Evolutionary conservation across 495 filamentous ascomycete species (phyloP).

Genomic region (Aspergillus incahuasiensis): DNA sequence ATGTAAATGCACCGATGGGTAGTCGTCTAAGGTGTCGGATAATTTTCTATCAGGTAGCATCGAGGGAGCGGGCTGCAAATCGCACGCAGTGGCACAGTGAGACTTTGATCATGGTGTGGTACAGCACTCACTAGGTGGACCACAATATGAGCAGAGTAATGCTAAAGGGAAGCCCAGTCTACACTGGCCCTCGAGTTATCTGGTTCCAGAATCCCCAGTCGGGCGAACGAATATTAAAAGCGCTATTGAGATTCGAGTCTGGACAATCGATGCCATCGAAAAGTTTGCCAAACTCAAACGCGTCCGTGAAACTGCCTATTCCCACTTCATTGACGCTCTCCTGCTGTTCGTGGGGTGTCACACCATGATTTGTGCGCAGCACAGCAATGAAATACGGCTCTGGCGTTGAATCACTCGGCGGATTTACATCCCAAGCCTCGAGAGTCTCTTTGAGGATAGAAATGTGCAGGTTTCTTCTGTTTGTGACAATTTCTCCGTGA

Average conservation of each 20-base stretch:
- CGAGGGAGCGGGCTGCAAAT: too few relatives aligned
- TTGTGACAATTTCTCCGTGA: slow-evolving; percentile 1
- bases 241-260: not conserved
- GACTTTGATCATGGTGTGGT: too few relatives aligned
- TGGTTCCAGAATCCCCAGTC: slow-evolving; percentile 5
- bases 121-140: too few relatives aligned
- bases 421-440: slow-evolving; percentile 11
- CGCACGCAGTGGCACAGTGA: too few relatives aligned
- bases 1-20: too few relatives aligned
- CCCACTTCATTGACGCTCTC: not conserved
- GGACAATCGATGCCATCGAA: not conserved
- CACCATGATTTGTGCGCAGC: not conserved
- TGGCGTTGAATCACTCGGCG: not conserved
- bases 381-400: slow-evolving; percentile 9
- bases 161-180: not conserved
- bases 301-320: not conserved
- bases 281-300: not conserved
- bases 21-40: too few relatives aligned
- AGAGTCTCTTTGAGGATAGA: slow-evolving; percentile 6
- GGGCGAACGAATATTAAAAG: not conserved
- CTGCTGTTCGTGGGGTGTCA: not conserved
- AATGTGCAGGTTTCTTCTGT: not conserved
- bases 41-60: too few relatives aligned
- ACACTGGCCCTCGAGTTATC: not conserved
- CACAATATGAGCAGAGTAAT: too few relatives aligned